These are phyloP conservation scores for Metschnikowia kunwiensis DNA, from an alignment of 805 yeast species.

Conservation along the genomic window DNA sequence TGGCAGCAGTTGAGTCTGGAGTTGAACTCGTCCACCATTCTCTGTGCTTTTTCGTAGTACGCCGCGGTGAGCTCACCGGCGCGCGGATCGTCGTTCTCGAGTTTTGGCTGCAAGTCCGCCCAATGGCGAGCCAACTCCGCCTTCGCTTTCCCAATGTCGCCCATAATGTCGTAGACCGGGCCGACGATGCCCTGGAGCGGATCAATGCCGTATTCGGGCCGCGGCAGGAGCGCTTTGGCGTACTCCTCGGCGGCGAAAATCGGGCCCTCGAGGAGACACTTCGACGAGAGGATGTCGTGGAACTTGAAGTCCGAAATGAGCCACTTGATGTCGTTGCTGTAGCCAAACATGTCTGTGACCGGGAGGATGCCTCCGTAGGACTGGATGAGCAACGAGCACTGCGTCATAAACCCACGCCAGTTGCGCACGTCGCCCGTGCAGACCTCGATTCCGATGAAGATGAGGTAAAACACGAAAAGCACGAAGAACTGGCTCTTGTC, in stretches of 20 bases:
- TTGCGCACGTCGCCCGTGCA: constrained; percentile 22
- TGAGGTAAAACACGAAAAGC: constrained; percentile 20
- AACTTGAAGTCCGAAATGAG: constrained; percentile 21
- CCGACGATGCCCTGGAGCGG: constrained; percentile 19
- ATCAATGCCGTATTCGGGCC: constrained; percentile 18
- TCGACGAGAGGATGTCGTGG: constrained; percentile 21
- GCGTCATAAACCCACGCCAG: constrained; percentile 20
- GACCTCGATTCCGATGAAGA: constrained; percentile 22
- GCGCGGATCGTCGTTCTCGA: not conserved
- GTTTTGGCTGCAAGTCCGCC: constrained; percentile 2
- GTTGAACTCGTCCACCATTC: constrained; percentile 2
- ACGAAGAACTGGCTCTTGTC: constrained; percentile 16
- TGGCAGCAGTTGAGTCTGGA: constrained; percentile 7
- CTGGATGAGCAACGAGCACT: constrained; percentile 15
- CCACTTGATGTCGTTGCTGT: constrained; percentile 22
- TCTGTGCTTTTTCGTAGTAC: constrained; percentile 11
- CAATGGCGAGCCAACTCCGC: constrained; percentile 11
- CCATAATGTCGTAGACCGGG: constrained; percentile 17
- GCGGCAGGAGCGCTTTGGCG: constrained; percentile 13
- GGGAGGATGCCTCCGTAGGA: constrained; percentile 17
- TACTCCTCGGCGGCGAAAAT: constrained; percentile 17
- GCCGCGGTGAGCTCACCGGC: constrained; percentile 5
- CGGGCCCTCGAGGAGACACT: constrained; percentile 18
- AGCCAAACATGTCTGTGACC: constrained; percentile 12
- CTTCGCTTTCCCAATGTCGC: constrained; percentile 15